Evolutionary conservation across 78 protist species (phyloP), one percentile per base, ranked within the genome.

Genomic region (Dictyostelium brefeldianum): DNA sequence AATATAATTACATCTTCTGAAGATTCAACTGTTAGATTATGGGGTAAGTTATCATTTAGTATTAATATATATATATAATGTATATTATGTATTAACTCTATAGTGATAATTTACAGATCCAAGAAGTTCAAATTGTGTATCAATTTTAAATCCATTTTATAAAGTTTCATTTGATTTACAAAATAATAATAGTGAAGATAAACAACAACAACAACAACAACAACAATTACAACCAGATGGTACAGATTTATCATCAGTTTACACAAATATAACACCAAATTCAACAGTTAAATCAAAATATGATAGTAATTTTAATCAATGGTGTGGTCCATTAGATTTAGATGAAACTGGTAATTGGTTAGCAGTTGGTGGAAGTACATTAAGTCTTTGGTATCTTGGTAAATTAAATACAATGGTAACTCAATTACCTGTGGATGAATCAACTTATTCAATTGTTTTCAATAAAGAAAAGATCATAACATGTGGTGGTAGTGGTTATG

Each of bases 261-360:
- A 27, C 27, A 27, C 73, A 22, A 64, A 64, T 64, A 64, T 64
- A 4, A 64, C 83, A 54, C 48, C 53, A 48, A 15, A 14, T 6
- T 22, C 14, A 78, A 54, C 83, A 22, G 57, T 74, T 17, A 22
- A 69, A 27, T 51, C 78, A 18, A 31, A 31, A 43, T 71, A 7
- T 20, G 53, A 71, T 15, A 71, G 20, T 18, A 78, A 78, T 18
- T 78, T 53, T 25, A 84, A 48, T 64, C 57, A 75, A n/a, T 85
- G 92, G 92, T 75, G 83, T 47, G 92, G 92, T 41, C 80, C 92
- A 51, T 25, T 85, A 7, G 92, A 85, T 50, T 48, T 85, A 11
- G 92, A 85, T 64, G 92, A 50, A 53, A 85, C 83, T 46, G 92
- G 92, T 20, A 85, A 77, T 77, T 85, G 92, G 92, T 77, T 85